Percentiles rank a stretch among this genome's conserved stretches.
Evolutionary conservation across 768 basidiomycete genomes (phyloP).

Genomic region (Mycena metata): DNA sequence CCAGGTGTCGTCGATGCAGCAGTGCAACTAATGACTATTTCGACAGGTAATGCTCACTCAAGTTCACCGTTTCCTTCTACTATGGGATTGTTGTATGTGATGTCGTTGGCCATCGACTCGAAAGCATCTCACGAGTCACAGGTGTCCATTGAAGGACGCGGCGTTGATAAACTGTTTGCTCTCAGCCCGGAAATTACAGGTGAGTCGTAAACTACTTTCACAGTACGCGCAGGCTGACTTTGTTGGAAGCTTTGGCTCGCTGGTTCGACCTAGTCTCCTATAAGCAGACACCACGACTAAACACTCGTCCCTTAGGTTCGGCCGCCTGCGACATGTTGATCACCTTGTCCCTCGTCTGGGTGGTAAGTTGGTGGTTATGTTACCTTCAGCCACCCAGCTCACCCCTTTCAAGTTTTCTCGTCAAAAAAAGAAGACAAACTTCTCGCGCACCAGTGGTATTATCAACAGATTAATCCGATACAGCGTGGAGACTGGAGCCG

Average conservation of each 20-base stretch:
- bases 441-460: conserved; percentile 41
- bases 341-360: conserved; percentile 44
- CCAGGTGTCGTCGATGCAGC: too few species aligned
- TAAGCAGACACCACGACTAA: too few species aligned
- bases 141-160: not conserved
- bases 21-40: too few species aligned
- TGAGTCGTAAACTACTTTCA: not conserved
- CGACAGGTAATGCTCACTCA: conserved; percentile 17
- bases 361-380: not conserved
- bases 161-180: not conserved
- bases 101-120: not conserved
- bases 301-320: too few species aligned
- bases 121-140: not conserved
- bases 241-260: conserved; percentile 31
- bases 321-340: conserved; percentile 30
- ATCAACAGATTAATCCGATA: conserved; percentile 39
- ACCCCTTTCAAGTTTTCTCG: conserved; percentile 31
- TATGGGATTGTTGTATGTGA: conserved; percentile 11
- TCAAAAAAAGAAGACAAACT: conserved; percentile 5
- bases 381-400: not conserved
- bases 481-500: conserved; percentile 35
- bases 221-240: too few species aligned
- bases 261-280: not conserved
- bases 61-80: conserved; percentile 11
- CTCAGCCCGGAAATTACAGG: conserved; percentile 15